These are phyloP conservation scores for Bipolaris zeicola DNA, from an alignment of 2,329 filamentous ascomycete genomes.

Conservation along the genomic window DNA sequence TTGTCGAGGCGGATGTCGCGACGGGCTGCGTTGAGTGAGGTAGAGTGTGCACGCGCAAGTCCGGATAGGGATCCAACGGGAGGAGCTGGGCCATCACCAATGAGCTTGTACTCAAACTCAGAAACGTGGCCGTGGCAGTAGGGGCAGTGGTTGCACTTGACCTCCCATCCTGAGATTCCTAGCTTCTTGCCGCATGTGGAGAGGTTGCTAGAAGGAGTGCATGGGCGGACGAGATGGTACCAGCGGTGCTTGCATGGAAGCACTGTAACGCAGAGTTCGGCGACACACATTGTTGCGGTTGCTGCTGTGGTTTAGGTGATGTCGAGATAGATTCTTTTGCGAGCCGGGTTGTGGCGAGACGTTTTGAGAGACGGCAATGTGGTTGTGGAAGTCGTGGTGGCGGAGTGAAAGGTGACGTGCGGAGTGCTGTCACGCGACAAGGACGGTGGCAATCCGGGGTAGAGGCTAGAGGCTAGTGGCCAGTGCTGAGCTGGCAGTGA, in stretches of 20 bases:
- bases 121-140: constrained; percentile 53
- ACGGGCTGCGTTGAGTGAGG: constrained; percentile 44
- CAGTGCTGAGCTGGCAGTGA: constrained; percentile 22
- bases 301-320: constrained; percentile 29
- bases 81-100: constrained; percentile 48
- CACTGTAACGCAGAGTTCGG: constrained; percentile 56
- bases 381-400: constrained; percentile 30
- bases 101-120: constrained; percentile 54
- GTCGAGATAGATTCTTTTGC: constrained; percentile 30
- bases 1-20: constrained; percentile 47
- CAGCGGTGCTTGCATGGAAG: constrained; percentile 56
- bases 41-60: constrained; percentile 48
- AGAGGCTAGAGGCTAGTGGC: constrained; percentile 14
- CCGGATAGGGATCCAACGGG: constrained; percentile 48
- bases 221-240: constrained; percentile 55
- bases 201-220: constrained; percentile 52
- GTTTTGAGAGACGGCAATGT: constrained; percentile 22
- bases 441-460: constrained; percentile 30
- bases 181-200: constrained; percentile 55
- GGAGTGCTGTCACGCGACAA: constrained; percentile 26
- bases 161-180: constrained; percentile 57
- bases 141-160: constrained; percentile 54
- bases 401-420: constrained; percentile 4
- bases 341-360: constrained; percentile 29
- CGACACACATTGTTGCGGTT: constrained; percentile 53